phyloP scores from a whole-genome alignment of 2,329 filamentous ascomycete genomes.

The Exophiala dermatitidis region DNA sequence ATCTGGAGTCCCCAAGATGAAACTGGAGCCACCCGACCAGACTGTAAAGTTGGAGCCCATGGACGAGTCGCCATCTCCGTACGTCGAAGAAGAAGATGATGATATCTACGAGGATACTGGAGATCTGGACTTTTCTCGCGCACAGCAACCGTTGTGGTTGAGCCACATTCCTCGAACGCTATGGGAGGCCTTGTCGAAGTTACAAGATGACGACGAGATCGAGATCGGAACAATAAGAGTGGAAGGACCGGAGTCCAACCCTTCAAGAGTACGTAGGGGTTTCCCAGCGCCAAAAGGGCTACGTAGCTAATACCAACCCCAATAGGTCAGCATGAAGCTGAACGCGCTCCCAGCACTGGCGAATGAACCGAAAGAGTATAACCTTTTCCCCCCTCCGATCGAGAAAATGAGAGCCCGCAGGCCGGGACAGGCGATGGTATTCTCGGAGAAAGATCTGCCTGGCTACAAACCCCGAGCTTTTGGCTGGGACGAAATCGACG shows the following conservation, averaged over 20 bases:
- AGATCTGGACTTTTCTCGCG: slow-evolving; percentile 52
- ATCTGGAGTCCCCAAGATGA: slow-evolving; percentile 20
- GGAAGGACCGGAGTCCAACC: slow-evolving; percentile 48
- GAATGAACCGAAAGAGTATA: slow-evolving; percentile 78
- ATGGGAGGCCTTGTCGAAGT: slow-evolving; percentile 68
- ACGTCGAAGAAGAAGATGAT: slow-evolving; percentile 47
- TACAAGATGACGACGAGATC: slow-evolving; percentile 76
- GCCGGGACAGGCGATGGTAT: slow-evolving; percentile 80
- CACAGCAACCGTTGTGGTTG: slow-evolving; percentile 54
- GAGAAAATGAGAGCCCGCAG: slow-evolving; percentile 37
- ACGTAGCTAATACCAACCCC: slow-evolving; percentile 34
- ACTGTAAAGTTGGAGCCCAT: slow-evolving; percentile 23
- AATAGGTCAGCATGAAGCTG: slow-evolving; percentile 63
- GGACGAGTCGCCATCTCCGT: slow-evolving; percentile 24
- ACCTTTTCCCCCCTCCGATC: slow-evolving; percentile 61
- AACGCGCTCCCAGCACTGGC: slow-evolving; percentile 60
- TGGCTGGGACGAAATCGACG: slow-evolving; percentile 35
- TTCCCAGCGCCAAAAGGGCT: slow-evolving; percentile 6
- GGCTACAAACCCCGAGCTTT: slow-evolving; percentile 51
- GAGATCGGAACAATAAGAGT: slow-evolving; percentile 67
- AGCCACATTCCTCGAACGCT: slow-evolving; percentile 72
- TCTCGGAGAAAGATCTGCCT: slow-evolving; percentile 86
- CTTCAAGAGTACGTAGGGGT: slow-evolving; percentile 38
- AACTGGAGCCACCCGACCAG: slow-evolving; percentile 21
- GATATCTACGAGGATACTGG: slow-evolving; percentile 64